phyloP scores from a whole-genome alignment of 108 stramenopile species.

The Nannochloropsis oceanica region DNA sequence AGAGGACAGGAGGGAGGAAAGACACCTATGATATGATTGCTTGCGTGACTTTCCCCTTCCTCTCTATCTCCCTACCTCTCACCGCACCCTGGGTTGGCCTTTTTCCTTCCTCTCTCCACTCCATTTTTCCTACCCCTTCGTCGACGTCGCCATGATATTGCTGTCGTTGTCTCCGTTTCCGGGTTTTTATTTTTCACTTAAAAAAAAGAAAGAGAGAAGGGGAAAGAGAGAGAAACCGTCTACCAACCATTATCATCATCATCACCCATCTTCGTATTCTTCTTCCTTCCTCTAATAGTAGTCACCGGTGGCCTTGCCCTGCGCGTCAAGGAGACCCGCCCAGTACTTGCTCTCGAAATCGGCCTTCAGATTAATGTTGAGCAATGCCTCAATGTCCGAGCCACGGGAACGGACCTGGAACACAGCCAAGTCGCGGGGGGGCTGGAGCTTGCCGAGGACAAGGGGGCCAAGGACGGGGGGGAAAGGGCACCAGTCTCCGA shows the following conservation, averaged over 20 bases:
- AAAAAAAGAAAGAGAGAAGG: no score
- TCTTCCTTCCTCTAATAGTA: conserved; percentile 65
- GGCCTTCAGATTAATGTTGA: conserved; percentile 92
- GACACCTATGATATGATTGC: background rate
- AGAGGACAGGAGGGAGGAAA: background rate
- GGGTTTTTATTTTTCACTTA: no score
- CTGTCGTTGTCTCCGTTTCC: no score
- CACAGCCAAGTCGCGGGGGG: conserved; percentile 72
- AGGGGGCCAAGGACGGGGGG: conserved; percentile 64
- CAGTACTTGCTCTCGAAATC: conserved; percentile 95
- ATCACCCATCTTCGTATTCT: background rate
- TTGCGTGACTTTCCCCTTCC: background rate
- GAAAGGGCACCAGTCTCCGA: conserved; percentile 92
- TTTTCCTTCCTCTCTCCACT: background rate
- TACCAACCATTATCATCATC: background rate
- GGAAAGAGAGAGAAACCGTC: background rate
- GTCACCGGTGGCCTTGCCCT: conserved; percentile 93
- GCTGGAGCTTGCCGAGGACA: conserved; percentile 79
- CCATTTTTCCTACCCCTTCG: background rate
- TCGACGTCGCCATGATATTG: no score
- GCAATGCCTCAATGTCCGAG: conserved; percentile 69
- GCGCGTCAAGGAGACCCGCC: conserved; percentile 89
- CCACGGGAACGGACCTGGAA: conserved; percentile 78
- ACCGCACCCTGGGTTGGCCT: background rate
- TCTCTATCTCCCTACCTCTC: background rate